These are phyloP conservation scores for Zasmidium citrigriseum DNA, from an alignment of 2,329 filamentous ascomycete genomes.

Conservation along the genomic window DNA sequence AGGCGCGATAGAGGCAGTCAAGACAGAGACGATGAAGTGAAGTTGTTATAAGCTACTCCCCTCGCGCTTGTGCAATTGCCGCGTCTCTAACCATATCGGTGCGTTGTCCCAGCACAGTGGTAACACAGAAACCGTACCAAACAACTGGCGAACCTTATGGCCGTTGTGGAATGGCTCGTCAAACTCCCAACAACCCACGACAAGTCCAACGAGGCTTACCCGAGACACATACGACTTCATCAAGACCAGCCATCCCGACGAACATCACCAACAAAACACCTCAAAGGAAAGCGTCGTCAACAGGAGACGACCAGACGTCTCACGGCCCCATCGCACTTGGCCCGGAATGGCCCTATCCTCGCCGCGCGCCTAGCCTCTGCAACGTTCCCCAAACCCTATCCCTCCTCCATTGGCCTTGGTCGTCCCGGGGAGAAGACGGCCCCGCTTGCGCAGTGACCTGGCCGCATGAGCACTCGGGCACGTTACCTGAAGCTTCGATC, in stretches of 20 bases:
- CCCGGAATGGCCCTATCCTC: slow-evolving; percentile 1
- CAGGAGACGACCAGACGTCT: not conserved
- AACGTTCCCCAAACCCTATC: slow-evolving; percentile 12
- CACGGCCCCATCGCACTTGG: not conserved
- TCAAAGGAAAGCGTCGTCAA: not conserved
- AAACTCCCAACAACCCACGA: not conserved
- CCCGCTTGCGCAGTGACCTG: slow-evolving; percentile 14
- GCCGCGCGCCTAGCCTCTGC: not conserved
- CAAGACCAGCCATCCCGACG: too few species aligned
- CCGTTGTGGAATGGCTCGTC: not conserved
- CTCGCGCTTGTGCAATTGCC: too few species aligned
- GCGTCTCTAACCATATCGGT: slow-evolving; percentile 6
- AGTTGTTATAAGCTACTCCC: slow-evolving; percentile 9
- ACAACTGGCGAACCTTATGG: slow-evolving; percentile 2
- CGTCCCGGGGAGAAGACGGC: slow-evolving; percentile 12
- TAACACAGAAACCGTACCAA: slow-evolving; percentile 5
- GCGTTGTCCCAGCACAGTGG: slow-evolving; percentile 6
- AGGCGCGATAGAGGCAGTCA: not conserved
- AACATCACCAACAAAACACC: too few species aligned
- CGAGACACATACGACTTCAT: not conserved
- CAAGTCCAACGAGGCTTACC: not conserved
- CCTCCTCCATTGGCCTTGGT: slow-evolving; percentile 5
- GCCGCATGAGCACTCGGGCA: slow-evolving; percentile 18
- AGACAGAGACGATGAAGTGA: not conserved
- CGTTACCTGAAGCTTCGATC: slow-evolving; percentile 9